phyloP scores from a whole-genome alignment of 495 filamentous ascomycete species.

The Penicillium desertorum region DNA sequence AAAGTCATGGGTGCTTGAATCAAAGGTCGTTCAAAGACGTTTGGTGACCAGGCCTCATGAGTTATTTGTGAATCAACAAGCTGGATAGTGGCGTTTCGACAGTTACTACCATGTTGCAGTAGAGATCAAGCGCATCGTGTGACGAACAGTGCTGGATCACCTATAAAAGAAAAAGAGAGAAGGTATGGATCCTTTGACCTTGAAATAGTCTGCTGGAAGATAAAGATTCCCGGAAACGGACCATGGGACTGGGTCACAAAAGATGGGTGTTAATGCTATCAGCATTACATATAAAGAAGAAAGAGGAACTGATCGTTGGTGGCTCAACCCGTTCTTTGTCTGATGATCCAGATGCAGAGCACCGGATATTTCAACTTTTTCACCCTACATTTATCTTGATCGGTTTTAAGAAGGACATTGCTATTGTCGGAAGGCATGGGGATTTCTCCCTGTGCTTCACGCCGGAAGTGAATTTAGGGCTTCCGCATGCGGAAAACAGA shows the following conservation, averaged over 20 bases:
- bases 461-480: slow-evolving; percentile 20
- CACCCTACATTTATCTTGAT: slow-evolving; percentile 6
- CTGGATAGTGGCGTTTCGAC: slow-evolving; percentile 3
- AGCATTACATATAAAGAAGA: slow-evolving; percentile 36
- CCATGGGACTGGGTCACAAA: slow-evolving; percentile 42
- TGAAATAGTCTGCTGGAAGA: slow-evolving; percentile 26
- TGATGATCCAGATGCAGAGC: slow-evolving; percentile 29
- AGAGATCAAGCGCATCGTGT: slow-evolving; percentile 21
- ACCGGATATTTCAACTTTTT: slow-evolving; percentile 6
- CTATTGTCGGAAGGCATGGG: slow-evolving; percentile 17
- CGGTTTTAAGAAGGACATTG: slow-evolving; percentile 13
- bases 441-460: slow-evolving; percentile 10
- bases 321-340: slow-evolving; percentile 20
- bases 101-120: slow-evolving; percentile 23
- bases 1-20: slow-evolving; percentile 21
- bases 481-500: slow-evolving; percentile 33
- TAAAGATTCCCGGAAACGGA: slow-evolving; percentile 43
- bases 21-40: slow-evolving; percentile 11
- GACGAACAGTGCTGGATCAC: slow-evolving; percentile 19
- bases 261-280: slow-evolving; percentile 29
- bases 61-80: slow-evolving; percentile 9
- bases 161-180: slow-evolving; percentile 13
- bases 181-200: slow-evolving; percentile 35
- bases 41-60: slow-evolving; percentile 19
- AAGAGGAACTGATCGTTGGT: slow-evolving; percentile 14